phyloP scores from a whole-genome alignment of 2,329 filamentous ascomycete species.

The Cladorrhinum sp. region DNA sequence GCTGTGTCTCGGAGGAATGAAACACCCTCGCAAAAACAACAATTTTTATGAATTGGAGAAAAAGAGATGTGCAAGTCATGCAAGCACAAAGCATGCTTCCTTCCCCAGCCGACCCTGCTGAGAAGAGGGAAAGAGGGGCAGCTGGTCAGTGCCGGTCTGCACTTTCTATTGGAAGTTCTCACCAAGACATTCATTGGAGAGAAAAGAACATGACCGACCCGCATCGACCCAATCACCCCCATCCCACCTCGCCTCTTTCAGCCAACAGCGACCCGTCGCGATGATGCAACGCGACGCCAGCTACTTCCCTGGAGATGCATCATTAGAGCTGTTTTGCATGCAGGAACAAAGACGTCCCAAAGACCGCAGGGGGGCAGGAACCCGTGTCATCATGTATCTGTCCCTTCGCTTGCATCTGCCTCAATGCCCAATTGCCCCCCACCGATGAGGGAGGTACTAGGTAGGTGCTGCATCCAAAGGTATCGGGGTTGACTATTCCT shows the following conservation, averaged over 20 bases:
- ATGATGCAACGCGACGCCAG: slow-evolving; percentile 4
- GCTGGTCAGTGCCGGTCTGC: neutral
- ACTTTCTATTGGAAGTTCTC: neutral
- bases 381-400: neutral
- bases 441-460: too few relatives aligned
- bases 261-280: neutral
- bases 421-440: neutral
- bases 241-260: neutral
- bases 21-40: too few relatives aligned
- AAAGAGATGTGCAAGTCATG: too few relatives aligned
- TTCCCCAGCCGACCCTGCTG: neutral
- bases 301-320: neutral
- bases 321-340: slow-evolving; percentile 2
- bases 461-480: too few relatives aligned
- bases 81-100: neutral
- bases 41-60: too few relatives aligned
- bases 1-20: too few relatives aligned
- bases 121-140: neutral
- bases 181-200: too few relatives aligned
- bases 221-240: neutral
- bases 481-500: too few relatives aligned
- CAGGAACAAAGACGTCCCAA: slow-evolving; percentile 6
- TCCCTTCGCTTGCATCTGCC: neutral
- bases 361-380: neutral
- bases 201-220: neutral